Percentiles rank a stretch among this genome's conserved stretches.
Evolutionary conservation across 441 rosid genomes (phyloP).

Genomic region (Bocquillonia castaneifolia): DNA sequence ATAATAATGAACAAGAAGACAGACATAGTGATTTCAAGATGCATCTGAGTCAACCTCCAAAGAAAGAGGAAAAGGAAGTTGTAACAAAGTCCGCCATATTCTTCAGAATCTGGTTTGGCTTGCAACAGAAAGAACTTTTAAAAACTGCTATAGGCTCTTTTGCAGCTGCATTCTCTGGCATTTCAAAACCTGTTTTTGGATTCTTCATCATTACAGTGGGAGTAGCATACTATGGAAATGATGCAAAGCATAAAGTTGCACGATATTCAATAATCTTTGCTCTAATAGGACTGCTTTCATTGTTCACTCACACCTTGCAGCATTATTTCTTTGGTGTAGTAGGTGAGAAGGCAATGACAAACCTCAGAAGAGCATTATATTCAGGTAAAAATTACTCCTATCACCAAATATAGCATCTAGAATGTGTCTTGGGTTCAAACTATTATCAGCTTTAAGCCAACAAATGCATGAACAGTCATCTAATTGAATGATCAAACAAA

Average conservation of each 20-base stretch:
- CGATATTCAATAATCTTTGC: conserved; percentile 44
- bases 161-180: conserved; percentile 67
- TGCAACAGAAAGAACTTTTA: conserved; percentile 38
- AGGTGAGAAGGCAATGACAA: conserved; percentile 65
- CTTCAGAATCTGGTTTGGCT: conserved; percentile 60
- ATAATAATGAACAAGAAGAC: conserved; percentile 20
- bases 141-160: conserved; percentile 41
- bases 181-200: conserved; percentile 66
- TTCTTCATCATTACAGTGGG: conserved; percentile 60
- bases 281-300: conserved; percentile 46
- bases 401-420: neutral
- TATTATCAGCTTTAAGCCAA: neutral
- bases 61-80: conserved; percentile 23
- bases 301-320: conserved; percentile 56
- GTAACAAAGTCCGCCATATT: conserved; percentile 28
- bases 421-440: neutral
- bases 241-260: conserved; percentile 42
- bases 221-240: conserved; percentile 38
- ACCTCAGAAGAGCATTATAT: conserved; percentile 51
- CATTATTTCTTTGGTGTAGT: conserved; percentile 62
- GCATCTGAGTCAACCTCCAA: conserved; percentile 15
- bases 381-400: conserved; percentile 37
- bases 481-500: neutral
- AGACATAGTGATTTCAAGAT: conserved; percentile 14
- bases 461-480: neutral